Percentiles rank a stretch among this genome's conserved stretches.
Conservation (phyloP, 164 flowering plant genomes). For the Tinospora cordifolia region DNA sequence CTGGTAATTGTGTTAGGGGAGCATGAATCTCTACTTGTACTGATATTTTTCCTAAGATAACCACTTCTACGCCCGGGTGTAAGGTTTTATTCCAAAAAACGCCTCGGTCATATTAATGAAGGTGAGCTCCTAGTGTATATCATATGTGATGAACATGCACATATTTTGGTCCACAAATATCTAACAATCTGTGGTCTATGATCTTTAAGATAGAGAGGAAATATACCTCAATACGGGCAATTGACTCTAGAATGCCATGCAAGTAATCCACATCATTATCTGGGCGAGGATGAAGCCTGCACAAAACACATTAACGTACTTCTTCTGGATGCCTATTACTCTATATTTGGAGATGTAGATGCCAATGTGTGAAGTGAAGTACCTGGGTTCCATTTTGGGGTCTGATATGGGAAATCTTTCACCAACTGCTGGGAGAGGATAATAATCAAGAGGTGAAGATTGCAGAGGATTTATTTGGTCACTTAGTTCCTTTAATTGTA, state of each 20-base stretch:
- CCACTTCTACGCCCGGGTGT: no score
- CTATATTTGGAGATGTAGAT: neutral
- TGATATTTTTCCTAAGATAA: no score
- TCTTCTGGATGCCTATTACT: neutral
- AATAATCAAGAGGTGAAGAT: slow-evolving; percentile 74
- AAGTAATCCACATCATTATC: slow-evolving; percentile 68
- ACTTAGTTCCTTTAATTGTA: slow-evolving; percentile 59
- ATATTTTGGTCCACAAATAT: no score
- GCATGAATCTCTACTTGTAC: no score
- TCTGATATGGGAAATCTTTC: slow-evolving; percentile 92
- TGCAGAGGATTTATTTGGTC: slow-evolving; percentile 56
- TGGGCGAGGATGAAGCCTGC: slow-evolving; percentile 85
- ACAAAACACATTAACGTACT: neutral
- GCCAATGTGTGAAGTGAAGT: neutral
- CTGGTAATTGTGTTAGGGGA: no score
- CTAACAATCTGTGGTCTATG: slow-evolving; percentile 2
- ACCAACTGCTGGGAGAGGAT: slow-evolving; percentile 67
- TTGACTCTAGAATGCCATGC: slow-evolving; percentile 92
- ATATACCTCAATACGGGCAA: slow-evolving; percentile 87
- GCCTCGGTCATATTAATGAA: no score
- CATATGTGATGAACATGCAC: no score
- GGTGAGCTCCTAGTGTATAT: no score
- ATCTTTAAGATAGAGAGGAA: neutral
- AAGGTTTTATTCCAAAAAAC: no score
- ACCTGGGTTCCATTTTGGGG: slow-evolving; percentile 82